These are phyloP conservation scores for Pseudonitzschia delicatissima DNA, from an alignment of 108 stramenopile species.

Conservation along the genomic window DNA sequence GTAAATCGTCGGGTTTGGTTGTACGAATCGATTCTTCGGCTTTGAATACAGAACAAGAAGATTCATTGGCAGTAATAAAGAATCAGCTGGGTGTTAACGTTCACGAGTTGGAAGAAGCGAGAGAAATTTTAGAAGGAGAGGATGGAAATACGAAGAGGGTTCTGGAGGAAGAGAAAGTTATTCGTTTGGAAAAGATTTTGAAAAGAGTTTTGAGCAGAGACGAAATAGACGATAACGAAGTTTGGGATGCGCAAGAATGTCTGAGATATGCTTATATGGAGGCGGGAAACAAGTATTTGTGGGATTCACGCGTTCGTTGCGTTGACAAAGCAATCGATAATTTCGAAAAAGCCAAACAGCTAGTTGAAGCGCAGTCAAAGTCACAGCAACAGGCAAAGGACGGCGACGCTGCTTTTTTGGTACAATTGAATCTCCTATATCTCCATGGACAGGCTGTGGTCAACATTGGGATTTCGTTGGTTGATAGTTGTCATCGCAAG, in stretches of 20 bases:
- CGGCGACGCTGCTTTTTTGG: slow-evolving; percentile 9
- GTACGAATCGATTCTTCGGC: slow-evolving; percentile 15
- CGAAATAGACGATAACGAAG: slow-evolving; percentile 29
- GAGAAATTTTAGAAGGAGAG: slow-evolving; percentile 43
- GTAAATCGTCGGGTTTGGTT: slow-evolving; percentile 16
- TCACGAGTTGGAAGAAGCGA: slow-evolving; percentile 23
- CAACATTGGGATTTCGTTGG: slow-evolving; percentile 37
- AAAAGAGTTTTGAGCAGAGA: slow-evolving; percentile 16
- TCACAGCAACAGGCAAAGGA: neutral
- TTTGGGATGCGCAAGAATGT: slow-evolving; percentile 57
- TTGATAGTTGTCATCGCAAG: slow-evolving; percentile 2
- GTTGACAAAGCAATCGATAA: slow-evolving; percentile 18
- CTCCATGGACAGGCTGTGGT: slow-evolving; percentile 36
- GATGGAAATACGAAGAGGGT: neutral
- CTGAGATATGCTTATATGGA: slow-evolving; percentile 43
- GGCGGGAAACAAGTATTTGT: slow-evolving; percentile 39
- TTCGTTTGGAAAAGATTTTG: slow-evolving; percentile 15
- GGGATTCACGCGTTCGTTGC: slow-evolving; percentile 13
- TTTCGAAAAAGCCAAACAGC: slow-evolving; percentile 29
- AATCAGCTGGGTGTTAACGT: slow-evolving; percentile 37
- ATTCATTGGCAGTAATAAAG: slow-evolving; percentile 43
- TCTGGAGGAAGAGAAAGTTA: slow-evolving; percentile 14
- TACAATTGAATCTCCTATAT: slow-evolving; percentile 28
- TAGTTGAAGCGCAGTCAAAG: slow-evolving; percentile 29
- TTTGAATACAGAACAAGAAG: slow-evolving; percentile 15